These are phyloP conservation scores for Paradendryphiella salina DNA, from an alignment of 2,329 filamentous ascomycete genomes.

Conservation along the genomic window DNA sequence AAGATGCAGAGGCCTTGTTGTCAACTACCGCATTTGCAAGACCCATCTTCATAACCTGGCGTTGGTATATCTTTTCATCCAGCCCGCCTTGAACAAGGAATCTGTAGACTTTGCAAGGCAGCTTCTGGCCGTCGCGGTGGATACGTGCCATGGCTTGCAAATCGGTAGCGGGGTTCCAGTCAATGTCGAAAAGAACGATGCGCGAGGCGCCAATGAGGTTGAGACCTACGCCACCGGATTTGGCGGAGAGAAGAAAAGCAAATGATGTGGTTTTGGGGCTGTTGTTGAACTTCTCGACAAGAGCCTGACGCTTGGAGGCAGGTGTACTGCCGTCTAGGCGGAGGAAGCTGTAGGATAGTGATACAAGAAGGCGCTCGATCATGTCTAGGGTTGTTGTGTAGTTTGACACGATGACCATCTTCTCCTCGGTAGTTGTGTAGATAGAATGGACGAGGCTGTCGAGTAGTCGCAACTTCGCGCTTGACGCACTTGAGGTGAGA, in stretches of 20 bases:
- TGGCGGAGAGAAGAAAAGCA: conserved; percentile 72
- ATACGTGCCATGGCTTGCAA: conserved; percentile 75
- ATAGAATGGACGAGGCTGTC: conserved; percentile 67
- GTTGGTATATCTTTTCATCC: conserved; percentile 75
- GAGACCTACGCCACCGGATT: conserved; percentile 70
- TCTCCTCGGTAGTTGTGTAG: conserved; percentile 64
- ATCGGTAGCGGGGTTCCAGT: conserved; percentile 76
- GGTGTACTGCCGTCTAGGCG: conserved; percentile 71
- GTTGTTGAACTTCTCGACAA: conserved; percentile 72
- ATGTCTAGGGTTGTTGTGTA: conserved; percentile 73
- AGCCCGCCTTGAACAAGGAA: conserved; percentile 69
- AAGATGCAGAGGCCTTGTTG: conserved; percentile 61
- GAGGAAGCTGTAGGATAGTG: conserved; percentile 64
- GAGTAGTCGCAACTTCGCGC: conserved; percentile 68
- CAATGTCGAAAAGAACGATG: conserved; percentile 71
- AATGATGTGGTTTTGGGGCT: conserved; percentile 61
- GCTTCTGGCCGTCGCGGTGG: conserved; percentile 71
- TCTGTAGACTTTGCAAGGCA: conserved; percentile 69
- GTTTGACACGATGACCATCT: conserved; percentile 75
- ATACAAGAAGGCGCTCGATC: conserved; percentile 63
- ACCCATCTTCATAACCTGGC: conserved; percentile 71
- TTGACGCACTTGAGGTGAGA: conserved; percentile 61
- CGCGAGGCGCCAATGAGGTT: conserved; percentile 73
- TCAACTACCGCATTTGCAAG: conserved; percentile 73
- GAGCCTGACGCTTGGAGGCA: conserved; percentile 63